Evolutionary conservation across 2,329 filamentous ascomycete genomes (phyloP), one percentile per base, ranked within the genome.

Genomic region (Beauveria bassiana): DNA sequence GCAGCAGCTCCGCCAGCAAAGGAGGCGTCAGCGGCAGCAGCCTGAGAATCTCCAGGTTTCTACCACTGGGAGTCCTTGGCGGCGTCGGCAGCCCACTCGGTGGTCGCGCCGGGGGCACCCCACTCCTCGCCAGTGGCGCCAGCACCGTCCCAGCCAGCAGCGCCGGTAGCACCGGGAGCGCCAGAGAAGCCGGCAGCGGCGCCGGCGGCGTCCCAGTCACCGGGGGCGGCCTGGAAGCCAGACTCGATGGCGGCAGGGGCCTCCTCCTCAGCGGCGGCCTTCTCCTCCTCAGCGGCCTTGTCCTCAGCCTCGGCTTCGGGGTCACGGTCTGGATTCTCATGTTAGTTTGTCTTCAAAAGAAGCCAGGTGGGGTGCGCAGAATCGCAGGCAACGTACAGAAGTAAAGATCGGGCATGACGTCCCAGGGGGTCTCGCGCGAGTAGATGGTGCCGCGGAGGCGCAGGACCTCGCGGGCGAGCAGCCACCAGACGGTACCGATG

Each of bases 241-340:
- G 85, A 81, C 77, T 95, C 92, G 71, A 95, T 86, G 70, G 90
- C 86, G 70, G 80, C 87, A 65, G 89, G 74, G 70, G 88, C 91
- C 73, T 90, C 89, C 81, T 97, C 93, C 69, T 96, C 93, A 68
- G 90, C 83, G 66, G 88, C 82, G 14, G 34, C 34, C 34, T 38
- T 38, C 89, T 98, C 96, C 85, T 98, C 93, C 78, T 93, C 90
- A 76, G 90, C 90, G 69, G 88, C 83, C 78, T 97, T 96, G 84
- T 99, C 96, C 87, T 96, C 93, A 79, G 96, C 95, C 87, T 99
- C 95, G 70, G 93, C 92, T 83, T 99, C 95, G 72, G 96, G 95
- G 82, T 99, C 96, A 78, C 96, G 95, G 90, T 99, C 83, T 86
- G 64, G 16, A 61, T 61, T 68, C 66, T 67, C 65, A 34, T 45